Conservation (phyloP, 192 early-diverging fungal species). For the Phlyctochytrium bullatum region DNA sequence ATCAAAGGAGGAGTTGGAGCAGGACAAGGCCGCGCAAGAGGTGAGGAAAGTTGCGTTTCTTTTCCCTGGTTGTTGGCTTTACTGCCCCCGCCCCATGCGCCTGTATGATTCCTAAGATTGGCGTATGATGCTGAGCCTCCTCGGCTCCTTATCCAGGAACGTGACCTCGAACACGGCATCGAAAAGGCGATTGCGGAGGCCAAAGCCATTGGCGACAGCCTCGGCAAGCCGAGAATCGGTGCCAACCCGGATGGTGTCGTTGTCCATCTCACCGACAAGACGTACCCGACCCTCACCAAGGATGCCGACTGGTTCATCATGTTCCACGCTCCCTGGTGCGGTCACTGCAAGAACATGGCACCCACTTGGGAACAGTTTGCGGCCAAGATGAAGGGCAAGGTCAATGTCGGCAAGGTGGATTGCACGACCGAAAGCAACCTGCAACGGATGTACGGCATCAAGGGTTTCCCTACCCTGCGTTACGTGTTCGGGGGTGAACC, state of each 20-base stretch:
- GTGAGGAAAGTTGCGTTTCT: too few species aligned
- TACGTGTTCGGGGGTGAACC: slow-evolving; percentile 70
- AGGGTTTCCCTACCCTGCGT: slow-evolving; percentile 83
- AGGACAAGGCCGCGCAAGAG: not conserved
- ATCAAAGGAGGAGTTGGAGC: not conserved
- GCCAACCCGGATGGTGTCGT: not conserved
- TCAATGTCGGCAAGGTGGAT: slow-evolving; percentile 89
- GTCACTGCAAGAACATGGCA: slow-evolving; percentile 60
- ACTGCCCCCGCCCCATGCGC: too few species aligned
- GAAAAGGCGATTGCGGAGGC: slow-evolving; percentile 1
- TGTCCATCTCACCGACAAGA: slow-evolving; percentile 1
- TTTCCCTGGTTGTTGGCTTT: too few species aligned
- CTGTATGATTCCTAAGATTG: too few species aligned
- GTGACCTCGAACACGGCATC: too few species aligned
- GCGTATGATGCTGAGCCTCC: too few species aligned
- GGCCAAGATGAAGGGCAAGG: slow-evolving; percentile 46
- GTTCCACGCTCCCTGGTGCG: slow-evolving; percentile 44
- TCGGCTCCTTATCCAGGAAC: too few species aligned
- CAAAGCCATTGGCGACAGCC: not conserved
- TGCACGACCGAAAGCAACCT: slow-evolving; percentile 54
- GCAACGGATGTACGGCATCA: slow-evolving; percentile 50
- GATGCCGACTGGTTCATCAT: not conserved
- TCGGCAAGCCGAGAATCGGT: not conserved
- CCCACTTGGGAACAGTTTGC: slow-evolving; percentile 86
- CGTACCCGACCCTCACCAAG: not conserved